phyloP scores from a whole-genome alignment of 73 alveolate genomes.

The Symbiodinium natans region DNA sequence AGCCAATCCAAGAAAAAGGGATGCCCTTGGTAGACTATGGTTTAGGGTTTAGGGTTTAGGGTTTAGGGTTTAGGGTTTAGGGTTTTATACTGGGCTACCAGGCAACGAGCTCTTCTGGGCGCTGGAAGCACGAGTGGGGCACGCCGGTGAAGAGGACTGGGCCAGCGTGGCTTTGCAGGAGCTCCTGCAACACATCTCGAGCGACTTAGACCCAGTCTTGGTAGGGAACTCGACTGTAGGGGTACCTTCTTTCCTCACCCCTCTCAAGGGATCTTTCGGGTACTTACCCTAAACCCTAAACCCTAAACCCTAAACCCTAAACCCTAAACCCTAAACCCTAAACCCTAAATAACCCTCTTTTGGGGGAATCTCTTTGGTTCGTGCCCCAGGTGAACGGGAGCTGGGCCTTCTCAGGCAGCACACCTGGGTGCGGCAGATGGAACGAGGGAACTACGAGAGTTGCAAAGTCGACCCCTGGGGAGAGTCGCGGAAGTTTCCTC shows the following conservation, averaged over 20 bases:
- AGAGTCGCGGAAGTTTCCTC: slow-evolving; percentile 31
- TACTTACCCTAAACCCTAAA: too few species aligned
- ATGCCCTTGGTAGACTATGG: too few species aligned
- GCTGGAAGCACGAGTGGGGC: background rate
- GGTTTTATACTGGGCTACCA: too few species aligned
- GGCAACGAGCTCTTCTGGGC: background rate
- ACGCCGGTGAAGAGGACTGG: background rate
- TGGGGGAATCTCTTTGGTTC: background rate
- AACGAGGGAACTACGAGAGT: background rate
- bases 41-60: too few species aligned
- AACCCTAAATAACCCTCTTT: too few species aligned
- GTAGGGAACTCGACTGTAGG: too few species aligned
- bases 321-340: too few species aligned
- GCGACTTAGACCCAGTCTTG: background rate
- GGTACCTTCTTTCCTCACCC: too few species aligned
- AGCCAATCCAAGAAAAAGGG: too few species aligned
- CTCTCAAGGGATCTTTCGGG: background rate
- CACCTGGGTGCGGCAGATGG: slow-evolving; percentile 73
- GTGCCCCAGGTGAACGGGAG: background rate
- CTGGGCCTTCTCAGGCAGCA: slow-evolving; percentile 57
- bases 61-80: too few species aligned
- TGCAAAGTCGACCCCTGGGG: slow-evolving; percentile 23
- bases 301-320: background rate
- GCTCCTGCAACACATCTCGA: background rate
- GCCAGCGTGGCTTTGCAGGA: background rate